Conservation (phyloP, 169 alveolate species). For the Plasmodium blacklocki region DNA sequence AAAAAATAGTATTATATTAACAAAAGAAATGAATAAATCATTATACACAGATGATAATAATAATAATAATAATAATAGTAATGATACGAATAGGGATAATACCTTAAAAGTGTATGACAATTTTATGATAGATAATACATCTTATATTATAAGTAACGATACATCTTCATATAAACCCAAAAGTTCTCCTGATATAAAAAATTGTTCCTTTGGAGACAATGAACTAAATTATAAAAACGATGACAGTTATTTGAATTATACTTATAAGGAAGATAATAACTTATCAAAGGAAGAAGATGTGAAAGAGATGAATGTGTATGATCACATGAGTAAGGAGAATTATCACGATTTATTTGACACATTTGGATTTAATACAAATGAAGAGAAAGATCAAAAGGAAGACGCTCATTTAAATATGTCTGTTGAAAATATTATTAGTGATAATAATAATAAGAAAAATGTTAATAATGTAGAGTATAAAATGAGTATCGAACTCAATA, state of each 20-base stretch:
- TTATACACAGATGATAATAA: too few species aligned
- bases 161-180: too few species aligned
- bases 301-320: constrained; percentile 2
- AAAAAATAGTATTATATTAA: too few species aligned
- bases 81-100: too few species aligned
- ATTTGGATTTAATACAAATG: constrained; percentile 20
- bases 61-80: too few species aligned
- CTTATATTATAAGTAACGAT: too few species aligned
- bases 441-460: neutral
- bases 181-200: too few species aligned
- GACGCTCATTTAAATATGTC: neutral
- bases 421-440: neutral
- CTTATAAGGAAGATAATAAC: constrained; percentile 15
- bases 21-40: too few species aligned
- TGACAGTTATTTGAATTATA: neutral
- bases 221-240: neutral
- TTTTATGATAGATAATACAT: too few species aligned
- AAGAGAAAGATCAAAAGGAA: neutral
- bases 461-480: neutral
- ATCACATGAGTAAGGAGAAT: constrained; percentile 11
- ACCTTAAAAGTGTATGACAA: too few species aligned
- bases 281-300: neutral
- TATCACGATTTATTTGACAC: constrained; percentile 45
- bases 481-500: too few species aligned
- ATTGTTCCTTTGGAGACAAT: neutral